Evolutionary conservation across 257 asterid genomes (phyloP), one percentile per base, ranked within the genome.

Genomic region (Forsythia viridissima): DNA sequence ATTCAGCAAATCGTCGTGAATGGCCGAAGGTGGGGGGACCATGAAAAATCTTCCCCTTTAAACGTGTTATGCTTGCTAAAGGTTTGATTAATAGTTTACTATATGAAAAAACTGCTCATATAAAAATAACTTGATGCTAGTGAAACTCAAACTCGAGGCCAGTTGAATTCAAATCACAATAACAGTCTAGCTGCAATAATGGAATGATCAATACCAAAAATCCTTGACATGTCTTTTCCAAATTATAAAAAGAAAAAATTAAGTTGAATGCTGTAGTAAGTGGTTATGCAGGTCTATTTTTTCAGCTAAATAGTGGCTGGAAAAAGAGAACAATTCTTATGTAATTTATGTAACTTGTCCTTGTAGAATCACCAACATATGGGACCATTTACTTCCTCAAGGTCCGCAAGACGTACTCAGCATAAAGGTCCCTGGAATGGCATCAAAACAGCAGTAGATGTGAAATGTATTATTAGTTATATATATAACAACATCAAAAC

Each of bases 351-450:
- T 4, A 51, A 51, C 3, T 51, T 15, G 4, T 51, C 4, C 59
- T 10, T 11, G 16, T 7, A 15, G 20, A 51, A 51, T 15, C n/a
- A 51, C 18, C 18, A 51, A 4, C 67, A 20, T 20, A 59, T 20
- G 16, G 67, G 9, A 7, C 34, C 70, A 15, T 43, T 82, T 80
- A 90, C 82, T 84, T 87, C 90, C 89, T 87, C 88, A 91, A 79
- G 77, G 92, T 78, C 42, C 86, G 89, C 85, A 92, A 37, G 72
- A 91, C 84, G 89, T 92, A 92, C 82, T 92, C 96, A 13, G 96
- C 96, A 77, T 91, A 92, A 55, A 92, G 93, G 82, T 92, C 94
- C 96, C 96, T 24, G 24, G 24, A 24, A 24, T 24, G 24, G 24
- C 24, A 24, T 24, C 24, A 24, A 24, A 24, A 24, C 24, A 24